Evolutionary conservation across 345 rosid species (phyloP).

Genomic region (Linum usitatissimum): DNA sequence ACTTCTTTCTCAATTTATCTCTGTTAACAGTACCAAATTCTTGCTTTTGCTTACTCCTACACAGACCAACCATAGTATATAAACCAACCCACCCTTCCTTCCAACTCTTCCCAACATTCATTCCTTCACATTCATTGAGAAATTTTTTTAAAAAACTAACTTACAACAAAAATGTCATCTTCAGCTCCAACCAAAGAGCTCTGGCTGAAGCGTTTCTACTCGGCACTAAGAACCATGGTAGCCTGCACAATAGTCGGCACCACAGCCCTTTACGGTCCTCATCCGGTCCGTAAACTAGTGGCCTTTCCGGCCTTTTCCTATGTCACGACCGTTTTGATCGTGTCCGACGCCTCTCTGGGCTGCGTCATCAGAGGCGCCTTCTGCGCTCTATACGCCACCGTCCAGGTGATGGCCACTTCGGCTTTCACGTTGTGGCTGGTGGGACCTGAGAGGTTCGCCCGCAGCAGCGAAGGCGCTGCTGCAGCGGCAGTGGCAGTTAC

Average conservation of each 20-base stretch:
- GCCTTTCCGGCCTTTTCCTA: slow-evolving; percentile 63
- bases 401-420: slow-evolving; percentile 33
- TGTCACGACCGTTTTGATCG: slow-evolving; percentile 51
- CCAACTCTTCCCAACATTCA: too few species aligned
- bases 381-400: slow-evolving; percentile 38
- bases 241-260: slow-evolving; percentile 60
- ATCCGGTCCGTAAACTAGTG: slow-evolving; percentile 17
- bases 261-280: slow-evolving; percentile 52
- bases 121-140: neutral
- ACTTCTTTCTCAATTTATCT: too few species aligned
- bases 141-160: neutral
- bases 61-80: too few species aligned
- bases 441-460: slow-evolving; percentile 36
- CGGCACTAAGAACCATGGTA: slow-evolving; percentile 44
- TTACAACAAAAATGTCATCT: slow-evolving; percentile 4
- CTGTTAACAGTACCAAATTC: too few species aligned
- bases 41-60: too few species aligned
- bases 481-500: slow-evolving; percentile 40
- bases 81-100: too few species aligned
- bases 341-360: slow-evolving; percentile 64
- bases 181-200: neutral
- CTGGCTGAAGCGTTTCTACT: slow-evolving; percentile 30
- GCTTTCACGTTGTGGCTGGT: slow-evolving; percentile 30
- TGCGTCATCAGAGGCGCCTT: slow-evolving; percentile 45
- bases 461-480: slow-evolving; percentile 21